Conservation (phyloP, 73 alveolate genomes). For the Uronychia setigera region DNA sequence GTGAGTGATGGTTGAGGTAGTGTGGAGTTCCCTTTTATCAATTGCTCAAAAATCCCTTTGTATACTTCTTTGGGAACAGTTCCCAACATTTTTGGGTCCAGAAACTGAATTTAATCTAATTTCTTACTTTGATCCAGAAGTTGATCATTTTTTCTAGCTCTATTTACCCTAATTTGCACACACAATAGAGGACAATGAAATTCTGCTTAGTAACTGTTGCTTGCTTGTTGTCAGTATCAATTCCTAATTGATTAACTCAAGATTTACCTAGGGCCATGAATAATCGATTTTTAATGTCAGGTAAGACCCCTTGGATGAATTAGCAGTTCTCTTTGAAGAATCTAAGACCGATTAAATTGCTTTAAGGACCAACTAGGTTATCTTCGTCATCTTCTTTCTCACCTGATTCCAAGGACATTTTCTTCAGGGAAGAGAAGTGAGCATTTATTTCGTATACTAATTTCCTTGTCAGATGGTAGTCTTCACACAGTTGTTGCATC, state of each 20-base stretch:
- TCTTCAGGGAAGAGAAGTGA: background rate
- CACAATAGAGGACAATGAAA: conserved; percentile 22
- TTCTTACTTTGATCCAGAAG: conserved; percentile 33
- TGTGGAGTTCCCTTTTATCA: conserved; percentile 40
- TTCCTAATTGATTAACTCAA: background rate
- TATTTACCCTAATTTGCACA: conserved; percentile 34
- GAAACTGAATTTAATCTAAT: conserved; percentile 4
- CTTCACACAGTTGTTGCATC: background rate
- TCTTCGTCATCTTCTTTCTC: background rate
- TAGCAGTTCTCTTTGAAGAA: background rate
- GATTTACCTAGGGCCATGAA: background rate
- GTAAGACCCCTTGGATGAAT: background rate
- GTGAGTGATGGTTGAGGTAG: too few species aligned
- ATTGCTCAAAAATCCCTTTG: conserved; percentile 14
- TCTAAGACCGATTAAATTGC: background rate
- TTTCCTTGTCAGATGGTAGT: background rate
- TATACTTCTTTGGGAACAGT: conserved; percentile 29
- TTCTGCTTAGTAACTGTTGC: background rate
- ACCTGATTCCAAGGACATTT: background rate
- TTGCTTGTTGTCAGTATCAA: background rate
- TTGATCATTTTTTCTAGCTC: conserved; percentile 15
- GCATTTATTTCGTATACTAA: background rate
- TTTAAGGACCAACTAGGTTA: background rate
- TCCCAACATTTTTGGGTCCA: conserved; percentile 30
- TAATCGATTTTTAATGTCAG: background rate